Evolutionary conservation across 192 early-diverging fungal species (phyloP).

Genomic region (Gaertneriomyces semiglobifer): DNA sequence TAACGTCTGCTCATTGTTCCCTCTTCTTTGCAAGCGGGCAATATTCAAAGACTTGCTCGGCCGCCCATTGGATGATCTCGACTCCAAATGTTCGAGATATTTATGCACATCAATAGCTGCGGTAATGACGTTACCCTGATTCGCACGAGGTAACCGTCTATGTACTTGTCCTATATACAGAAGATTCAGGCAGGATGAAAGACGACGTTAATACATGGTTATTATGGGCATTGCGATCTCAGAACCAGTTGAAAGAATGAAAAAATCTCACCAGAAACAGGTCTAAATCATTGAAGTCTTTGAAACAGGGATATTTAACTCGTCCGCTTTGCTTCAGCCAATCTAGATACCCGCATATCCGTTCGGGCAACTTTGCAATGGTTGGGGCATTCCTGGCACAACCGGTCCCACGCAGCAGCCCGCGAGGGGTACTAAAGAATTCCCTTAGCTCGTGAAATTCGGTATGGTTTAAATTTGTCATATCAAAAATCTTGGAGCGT

Average conservation of each 20-base stretch:
- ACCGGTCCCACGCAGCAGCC: constrained; percentile 4
- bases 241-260: not conserved
- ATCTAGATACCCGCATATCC: constrained; percentile 9
- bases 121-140: constrained; percentile 16
- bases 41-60: not conserved
- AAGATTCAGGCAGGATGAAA: not conserved
- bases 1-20: constrained; percentile 13
- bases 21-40: constrained; percentile 1
- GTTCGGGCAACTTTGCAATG: constrained; percentile 6
- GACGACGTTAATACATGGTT: not conserved
- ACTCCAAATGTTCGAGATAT: too few species aligned
- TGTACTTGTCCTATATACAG: constrained; percentile 1
- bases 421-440: not conserved
- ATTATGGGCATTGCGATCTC: not conserved
- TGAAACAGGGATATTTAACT: constrained; percentile 4
- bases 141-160: constrained; percentile 8
- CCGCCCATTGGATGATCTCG: too few species aligned
- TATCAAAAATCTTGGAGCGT: too few species aligned
- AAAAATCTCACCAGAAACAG: constrained; percentile 6
- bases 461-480: constrained; percentile 2
- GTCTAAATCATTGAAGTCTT: constrained; percentile 13
- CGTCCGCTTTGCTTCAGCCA: constrained; percentile 6
- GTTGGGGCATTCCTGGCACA: not conserved
- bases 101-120: constrained; percentile 12
- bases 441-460: constrained; percentile 7